Evolutionary conservation across 2,329 filamentous ascomycete genomes (phyloP).

Genomic region (Colletotrichum sp.): DNA sequence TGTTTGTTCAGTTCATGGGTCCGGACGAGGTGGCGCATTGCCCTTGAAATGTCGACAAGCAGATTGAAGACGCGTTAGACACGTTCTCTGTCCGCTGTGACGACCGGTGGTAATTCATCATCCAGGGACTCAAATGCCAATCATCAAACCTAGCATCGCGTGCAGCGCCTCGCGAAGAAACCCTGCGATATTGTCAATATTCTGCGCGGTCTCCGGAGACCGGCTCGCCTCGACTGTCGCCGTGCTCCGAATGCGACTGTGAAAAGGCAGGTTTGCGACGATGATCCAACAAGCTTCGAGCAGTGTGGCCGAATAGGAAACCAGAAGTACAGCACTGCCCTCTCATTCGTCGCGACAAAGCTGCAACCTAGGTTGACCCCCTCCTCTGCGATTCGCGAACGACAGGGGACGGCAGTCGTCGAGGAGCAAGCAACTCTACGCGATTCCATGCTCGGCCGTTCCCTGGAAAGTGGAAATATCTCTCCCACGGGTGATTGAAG

Average conservation of each 20-base stretch:
- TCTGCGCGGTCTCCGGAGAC: neutral
- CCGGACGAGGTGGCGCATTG: neutral
- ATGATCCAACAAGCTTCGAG: neutral
- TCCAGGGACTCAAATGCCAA: neutral
- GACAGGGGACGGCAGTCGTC: slow-evolving; percentile 12
- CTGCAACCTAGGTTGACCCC: neutral
- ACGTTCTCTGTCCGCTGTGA: neutral
- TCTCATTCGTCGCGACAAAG: slow-evolving; percentile 25
- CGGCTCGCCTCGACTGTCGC: neutral
- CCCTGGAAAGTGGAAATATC: neutral
- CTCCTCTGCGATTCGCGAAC: slow-evolving; percentile 8
- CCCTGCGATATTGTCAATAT: neutral
- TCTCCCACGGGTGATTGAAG: neutral
- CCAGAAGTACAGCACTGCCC: slow-evolving; percentile 6
- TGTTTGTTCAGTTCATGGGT: neutral
- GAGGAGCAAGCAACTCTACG: neutral
- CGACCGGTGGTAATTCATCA: neutral
- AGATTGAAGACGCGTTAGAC: neutral
- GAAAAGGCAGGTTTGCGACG: neutral
- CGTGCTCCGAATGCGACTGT: neutral
- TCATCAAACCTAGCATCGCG: neutral
- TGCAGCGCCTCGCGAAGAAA: neutral
- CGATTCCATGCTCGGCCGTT: neutral
- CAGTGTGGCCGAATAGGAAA: slow-evolving; percentile 25
- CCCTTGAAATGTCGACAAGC: neutral